Percentiles rank a stretch among this genome's conserved stretches.
Evolutionary conservation across 805 yeast species (phyloP).

Genomic region (Zygosaccharomyces rouxii): DNA sequence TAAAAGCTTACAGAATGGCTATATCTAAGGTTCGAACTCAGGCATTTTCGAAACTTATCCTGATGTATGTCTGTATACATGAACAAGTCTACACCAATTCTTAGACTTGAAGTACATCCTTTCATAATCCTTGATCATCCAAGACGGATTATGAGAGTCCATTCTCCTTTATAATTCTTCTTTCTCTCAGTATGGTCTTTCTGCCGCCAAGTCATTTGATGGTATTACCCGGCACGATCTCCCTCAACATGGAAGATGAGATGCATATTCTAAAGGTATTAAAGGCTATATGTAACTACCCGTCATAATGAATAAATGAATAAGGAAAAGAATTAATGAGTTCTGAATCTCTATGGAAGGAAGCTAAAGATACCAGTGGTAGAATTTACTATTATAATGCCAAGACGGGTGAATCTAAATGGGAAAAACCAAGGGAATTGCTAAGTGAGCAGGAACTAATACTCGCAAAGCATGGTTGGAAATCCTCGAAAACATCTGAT

Average conservation of each 20-base stretch:
- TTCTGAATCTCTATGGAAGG: constrained; percentile 49
- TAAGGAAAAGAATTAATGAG: neutral
- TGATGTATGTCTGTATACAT: too few species aligned
- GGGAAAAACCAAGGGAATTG: constrained; percentile 72
- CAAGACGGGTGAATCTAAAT: constrained; percentile 62
- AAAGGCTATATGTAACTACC: neutral
- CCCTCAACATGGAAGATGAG: neutral
- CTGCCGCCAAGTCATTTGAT: too few species aligned
- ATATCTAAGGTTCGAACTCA: too few species aligned
- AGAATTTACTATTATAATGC: constrained; percentile 66
- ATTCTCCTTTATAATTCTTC: too few species aligned
- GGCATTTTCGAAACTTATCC: too few species aligned
- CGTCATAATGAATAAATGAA: neutral
- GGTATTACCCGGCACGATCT: neutral
- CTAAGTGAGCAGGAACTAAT: constrained; percentile 41
- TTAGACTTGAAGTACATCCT: too few species aligned
- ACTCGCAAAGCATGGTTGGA: constrained; percentile 53
- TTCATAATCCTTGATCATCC: too few species aligned
- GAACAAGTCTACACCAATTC: too few species aligned
- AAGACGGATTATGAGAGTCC: too few species aligned
- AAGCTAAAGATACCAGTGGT: constrained; percentile 60
- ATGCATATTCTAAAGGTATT: neutral
- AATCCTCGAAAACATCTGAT: constrained; percentile 44
- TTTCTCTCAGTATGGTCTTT: too few species aligned
- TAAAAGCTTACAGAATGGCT: too few species aligned